Evolutionary conservation across 495 filamentous ascomycete genomes (phyloP), one percentile per base, ranked within the genome.

Genomic region (Penicillium odoratum): DNA sequence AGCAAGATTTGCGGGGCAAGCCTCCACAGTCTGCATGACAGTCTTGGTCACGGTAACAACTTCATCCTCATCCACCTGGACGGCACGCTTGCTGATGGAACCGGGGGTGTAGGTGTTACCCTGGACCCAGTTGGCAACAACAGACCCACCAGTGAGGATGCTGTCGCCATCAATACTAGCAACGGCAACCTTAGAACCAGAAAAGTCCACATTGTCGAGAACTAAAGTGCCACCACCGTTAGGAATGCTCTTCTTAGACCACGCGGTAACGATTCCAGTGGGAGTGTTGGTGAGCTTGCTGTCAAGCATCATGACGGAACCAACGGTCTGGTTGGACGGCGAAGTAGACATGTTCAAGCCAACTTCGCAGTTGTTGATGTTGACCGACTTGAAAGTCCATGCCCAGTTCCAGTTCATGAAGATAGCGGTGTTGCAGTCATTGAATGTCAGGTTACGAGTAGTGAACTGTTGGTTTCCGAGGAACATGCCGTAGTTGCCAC

Each of bases 341-440:
- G 83, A 82, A 54, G 83, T 85, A 26, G 89, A 83, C 84, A 97
- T 91, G 68, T 96, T 90, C 54, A 97, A 81, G 48, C 89, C 91
- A 59, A 93, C 75, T 10, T 77, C 74, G 73, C 91, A 93, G 73
- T 91, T 88, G 71, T 90, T 88, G 78, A 98, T 89, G 13, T 76
- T 81, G 45, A 97, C 64, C 18, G 84, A 88, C 69, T 95, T 92
- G 76, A 94, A 85, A 53, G 85, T 87, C 89, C 92, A 98, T 8
- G 87, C 83, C 93, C 92, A 96, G 74, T 92, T 88, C 92, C 91
- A 96, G 80, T 93, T 93, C 89, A 92, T 90, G 76, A 83, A 94
- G 57, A 97, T 70, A 51, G 90, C 91, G 25, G 93, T 97, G 65
- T 92, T 81, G 76, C 90, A 94, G 73, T 85, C 83, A 66, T 92